These are phyloP conservation scores for Hypoxylon fragiforme DNA, from an alignment of 495 filamentous ascomycete genomes.

Conservation along the genomic window DNA sequence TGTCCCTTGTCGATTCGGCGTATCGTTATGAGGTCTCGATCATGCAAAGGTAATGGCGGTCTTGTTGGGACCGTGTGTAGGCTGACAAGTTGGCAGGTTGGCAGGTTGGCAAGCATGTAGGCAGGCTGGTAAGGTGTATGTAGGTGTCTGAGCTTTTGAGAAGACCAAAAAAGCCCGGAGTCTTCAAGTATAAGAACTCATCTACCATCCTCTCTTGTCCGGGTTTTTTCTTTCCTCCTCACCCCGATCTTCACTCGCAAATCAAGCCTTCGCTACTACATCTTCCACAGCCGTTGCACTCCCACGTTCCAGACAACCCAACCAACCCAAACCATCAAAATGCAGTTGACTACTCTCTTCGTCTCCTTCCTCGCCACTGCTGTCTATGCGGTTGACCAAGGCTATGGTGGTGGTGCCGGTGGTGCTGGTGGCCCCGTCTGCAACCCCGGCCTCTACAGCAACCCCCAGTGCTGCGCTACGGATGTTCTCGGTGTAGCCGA, in stretches of 20 bases:
- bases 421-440: slow-evolving; percentile 6
- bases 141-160: not conserved
- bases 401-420: slow-evolving; percentile 9
- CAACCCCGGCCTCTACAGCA: slow-evolving; percentile 30
- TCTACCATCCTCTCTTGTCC: slow-evolving; percentile 13
- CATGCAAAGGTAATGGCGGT: not conserved
- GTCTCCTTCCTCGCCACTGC: slow-evolving; percentile 38
- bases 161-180: not conserved
- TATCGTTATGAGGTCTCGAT: slow-evolving; percentile 4
- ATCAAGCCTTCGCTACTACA: slow-evolving; percentile 23
- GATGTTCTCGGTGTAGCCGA: slow-evolving; percentile 52
- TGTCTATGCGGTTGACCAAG: slow-evolving; percentile 30
- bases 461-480: slow-evolving; percentile 49
- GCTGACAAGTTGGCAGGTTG: too few relatives aligned
- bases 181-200: slow-evolving; percentile 32
- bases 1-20: slow-evolving; percentile 11
- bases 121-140: too few relatives aligned
- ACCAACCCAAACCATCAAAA: slow-evolving; percentile 39
- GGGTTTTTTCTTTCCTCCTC: slow-evolving; percentile 20
- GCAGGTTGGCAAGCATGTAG: too few relatives aligned
- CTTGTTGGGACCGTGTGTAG: slow-evolving; percentile 2
- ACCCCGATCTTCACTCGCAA: slow-evolving; percentile 15
- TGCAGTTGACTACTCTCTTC: slow-evolving; percentile 43
- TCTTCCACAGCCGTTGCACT: slow-evolving; percentile 29
- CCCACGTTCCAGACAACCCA: slow-evolving; percentile 26